These are phyloP conservation scores for Auriscalpium vulgare DNA, from an alignment of 768 basidiomycete species.

Conservation along the genomic window DNA sequence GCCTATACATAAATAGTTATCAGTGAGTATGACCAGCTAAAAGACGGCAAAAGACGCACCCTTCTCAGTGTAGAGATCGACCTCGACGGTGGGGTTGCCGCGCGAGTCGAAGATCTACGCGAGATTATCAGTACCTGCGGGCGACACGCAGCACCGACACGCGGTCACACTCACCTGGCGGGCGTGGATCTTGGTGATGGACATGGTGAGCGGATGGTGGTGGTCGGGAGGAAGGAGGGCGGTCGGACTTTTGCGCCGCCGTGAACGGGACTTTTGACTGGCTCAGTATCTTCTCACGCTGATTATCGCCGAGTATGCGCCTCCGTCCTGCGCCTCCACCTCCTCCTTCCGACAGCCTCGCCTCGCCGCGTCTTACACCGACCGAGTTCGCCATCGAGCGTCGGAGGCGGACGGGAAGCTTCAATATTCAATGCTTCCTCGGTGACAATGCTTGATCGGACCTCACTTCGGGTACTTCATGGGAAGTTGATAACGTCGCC, in stretches of 20 bases:
- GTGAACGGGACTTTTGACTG: conserved; percentile 12
- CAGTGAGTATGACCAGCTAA: neutral
- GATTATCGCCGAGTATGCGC: conserved; percentile 24
- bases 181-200: conserved; percentile 85
- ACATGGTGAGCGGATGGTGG: conserved; percentile 50
- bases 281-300: conserved; percentile 27
- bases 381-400: no score
- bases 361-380: no score
- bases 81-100: conserved; percentile 95
- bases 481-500: no score
- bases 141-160: neutral
- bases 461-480: no score
- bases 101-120: conserved; percentile 97
- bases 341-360: no score
- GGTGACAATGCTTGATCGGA: no score
- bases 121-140: neutral
- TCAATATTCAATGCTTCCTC: no score
- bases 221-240: neutral
- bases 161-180: conserved; percentile 60
- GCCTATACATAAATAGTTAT: conserved; percentile 40
- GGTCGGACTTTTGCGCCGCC: conserved; percentile 11
- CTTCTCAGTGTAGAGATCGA: conserved; percentile 82
- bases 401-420: no score
- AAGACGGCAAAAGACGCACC: conserved; percentile 37
- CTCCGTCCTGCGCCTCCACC: no score